A percentile compares a stretch with the other conserved stretches of the same genome.
These are phyloP conservation scores for Mallotus repandus DNA, from an alignment of 441 rosid species.

Conservation along the genomic window DNA sequence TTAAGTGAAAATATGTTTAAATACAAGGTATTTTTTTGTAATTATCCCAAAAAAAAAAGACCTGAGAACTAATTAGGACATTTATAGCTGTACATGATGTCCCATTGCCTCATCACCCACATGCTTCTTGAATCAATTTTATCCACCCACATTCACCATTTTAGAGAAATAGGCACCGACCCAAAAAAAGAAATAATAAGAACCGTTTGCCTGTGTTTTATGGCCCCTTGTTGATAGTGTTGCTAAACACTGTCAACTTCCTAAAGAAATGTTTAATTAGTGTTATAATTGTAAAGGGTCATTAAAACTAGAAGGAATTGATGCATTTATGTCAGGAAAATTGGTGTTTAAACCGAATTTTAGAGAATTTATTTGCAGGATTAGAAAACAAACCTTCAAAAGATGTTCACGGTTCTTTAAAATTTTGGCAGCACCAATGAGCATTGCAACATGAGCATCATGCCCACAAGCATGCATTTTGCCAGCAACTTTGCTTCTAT, in stretches of 20 bases:
- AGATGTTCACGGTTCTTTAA: slow-evolving; percentile 69
- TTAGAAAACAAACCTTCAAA: slow-evolving; percentile 47
- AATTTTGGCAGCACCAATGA: slow-evolving; percentile 79
- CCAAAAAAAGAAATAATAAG: background rate
- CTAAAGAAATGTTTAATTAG: too few relatives aligned
- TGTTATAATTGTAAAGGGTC: background rate
- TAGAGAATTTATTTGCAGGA: background rate
- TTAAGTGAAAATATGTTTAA: too few relatives aligned
- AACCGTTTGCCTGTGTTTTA: too few relatives aligned
- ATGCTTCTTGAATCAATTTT: background rate
- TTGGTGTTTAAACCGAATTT: too few relatives aligned
- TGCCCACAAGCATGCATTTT: slow-evolving; percentile 98
- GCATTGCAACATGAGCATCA: slow-evolving; percentile 93
- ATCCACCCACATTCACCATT: background rate
- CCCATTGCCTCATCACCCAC: background rate
- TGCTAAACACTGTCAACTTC: background rate
- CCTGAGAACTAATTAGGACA: background rate
- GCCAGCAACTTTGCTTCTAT: slow-evolving; percentile 69
- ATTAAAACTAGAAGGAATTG: background rate
- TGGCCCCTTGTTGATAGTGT: background rate
- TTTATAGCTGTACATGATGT: background rate
- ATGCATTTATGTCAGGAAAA: too few relatives aligned
- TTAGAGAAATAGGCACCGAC: background rate
- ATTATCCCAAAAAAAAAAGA: too few relatives aligned
- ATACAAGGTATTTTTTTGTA: too few relatives aligned